Evolutionary conservation across 257 asterid genomes (phyloP), one percentile per base, ranked within the genome.

Genomic region (Phtheirospermum japonicum): DNA sequence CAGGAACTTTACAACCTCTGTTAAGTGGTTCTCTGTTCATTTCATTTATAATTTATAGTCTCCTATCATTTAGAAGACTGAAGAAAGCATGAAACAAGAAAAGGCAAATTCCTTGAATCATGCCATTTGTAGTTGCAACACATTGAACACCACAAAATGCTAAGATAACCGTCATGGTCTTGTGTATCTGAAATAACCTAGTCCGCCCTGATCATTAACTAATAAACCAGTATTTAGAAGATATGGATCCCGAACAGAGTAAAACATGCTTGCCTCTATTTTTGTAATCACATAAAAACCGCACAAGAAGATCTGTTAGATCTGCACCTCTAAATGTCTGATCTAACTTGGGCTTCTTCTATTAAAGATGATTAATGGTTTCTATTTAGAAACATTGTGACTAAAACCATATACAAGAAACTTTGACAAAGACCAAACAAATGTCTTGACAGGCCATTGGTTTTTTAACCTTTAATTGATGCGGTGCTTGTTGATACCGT

Each of bases 401-500:
- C 54, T 23, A 23, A 42, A 48, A 57, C 12, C 53, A 56, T 19
- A 36, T 4, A 32, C 11, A 13, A 51, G 73, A 50, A 68, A 54
- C 49, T 26, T 50, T 50, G 72, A 12, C 16, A 58, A 48, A 49
- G 39, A 56, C 65, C 61, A 59, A 54, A 20, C 45, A 9, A 56
- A 43, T 59, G 56, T 60, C 17, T 54, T 37, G 26, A 10, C 30
- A 9, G 45, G 65, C 72, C 45, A 32, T 36, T 56, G 6, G 10
- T 57, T 46, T 37, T 10, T 16, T 32, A 30, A 46, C 49, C 9
- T 49, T 48, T 36, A 23, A 57, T 28, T 49, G 13, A 51, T 18
- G 59, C 32, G 53, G 45, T 59, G 51, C 31, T 23, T 43, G 57
- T 33, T 12, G 42, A 59, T 39, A 10, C 39, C 9, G 20, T 49